Conservation (phyloP, 495 filamentous ascomycete species). For the Podospora comata region DNA sequence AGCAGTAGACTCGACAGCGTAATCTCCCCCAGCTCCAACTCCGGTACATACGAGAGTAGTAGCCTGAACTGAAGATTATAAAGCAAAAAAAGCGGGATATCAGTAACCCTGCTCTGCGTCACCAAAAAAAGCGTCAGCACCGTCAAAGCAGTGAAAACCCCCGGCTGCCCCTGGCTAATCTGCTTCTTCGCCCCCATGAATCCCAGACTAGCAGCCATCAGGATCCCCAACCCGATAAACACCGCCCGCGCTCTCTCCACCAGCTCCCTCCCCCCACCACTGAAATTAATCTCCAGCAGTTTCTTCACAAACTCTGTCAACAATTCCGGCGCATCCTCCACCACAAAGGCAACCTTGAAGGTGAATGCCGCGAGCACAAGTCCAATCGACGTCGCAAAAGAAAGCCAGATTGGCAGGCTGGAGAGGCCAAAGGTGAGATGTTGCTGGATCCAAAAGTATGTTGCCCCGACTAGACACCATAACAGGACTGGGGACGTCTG, state of each 20-base stretch:
- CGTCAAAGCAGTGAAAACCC: constrained; percentile 55
- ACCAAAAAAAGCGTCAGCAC: constrained; percentile 74
- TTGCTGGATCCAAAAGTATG: constrained; percentile 55
- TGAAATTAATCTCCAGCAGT: constrained; percentile 41
- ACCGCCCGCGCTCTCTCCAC: constrained; percentile 48
- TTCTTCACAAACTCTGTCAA: constrained; percentile 51
- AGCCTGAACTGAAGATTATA: constrained; percentile 59
- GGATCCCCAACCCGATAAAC: constrained; percentile 52
- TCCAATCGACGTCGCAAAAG: constrained; percentile 29
- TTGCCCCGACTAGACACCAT: constrained; percentile 69
- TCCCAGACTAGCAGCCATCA: constrained; percentile 37
- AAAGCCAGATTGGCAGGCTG: constrained; percentile 31
- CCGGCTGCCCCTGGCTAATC: constrained; percentile 27
- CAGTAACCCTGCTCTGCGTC: constrained; percentile 79
- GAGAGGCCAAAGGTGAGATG: constrained; percentile 37
- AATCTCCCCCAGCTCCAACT: constrained; percentile 52
- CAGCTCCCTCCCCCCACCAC: constrained; percentile 27
- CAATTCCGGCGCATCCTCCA: constrained; percentile 82
- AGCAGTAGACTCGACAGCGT: constrained; percentile 63
- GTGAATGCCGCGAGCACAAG: constrained; percentile 59
- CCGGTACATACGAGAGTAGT: constrained; percentile 36
- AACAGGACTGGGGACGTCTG: constrained; percentile 57
- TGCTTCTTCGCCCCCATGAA: constrained; percentile 20
- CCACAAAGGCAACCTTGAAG: constrained; percentile 81
- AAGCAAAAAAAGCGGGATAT: constrained; percentile 77